These are phyloP conservation scores for Quercus agrifolia DNA, from an alignment of 306 rosid genomes.

Conservation along the genomic window DNA sequence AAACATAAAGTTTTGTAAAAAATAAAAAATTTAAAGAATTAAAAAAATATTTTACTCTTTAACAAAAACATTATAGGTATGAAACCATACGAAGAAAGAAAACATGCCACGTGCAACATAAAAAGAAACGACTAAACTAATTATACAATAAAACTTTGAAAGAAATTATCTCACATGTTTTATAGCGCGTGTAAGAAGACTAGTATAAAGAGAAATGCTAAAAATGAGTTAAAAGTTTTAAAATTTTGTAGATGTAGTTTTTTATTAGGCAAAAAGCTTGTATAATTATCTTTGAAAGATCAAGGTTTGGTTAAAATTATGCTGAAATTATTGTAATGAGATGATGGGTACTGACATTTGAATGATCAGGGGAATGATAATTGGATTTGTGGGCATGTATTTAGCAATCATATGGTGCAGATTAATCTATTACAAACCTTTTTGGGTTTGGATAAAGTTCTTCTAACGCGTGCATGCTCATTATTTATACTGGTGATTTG, in stretches of 20 bases:
- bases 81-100: neutral
- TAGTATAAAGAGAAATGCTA: neutral
- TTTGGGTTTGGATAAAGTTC: constrained; percentile 23
- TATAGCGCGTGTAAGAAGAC: neutral
- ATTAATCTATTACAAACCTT: constrained; percentile 7
- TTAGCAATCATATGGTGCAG: constrained; percentile 36
- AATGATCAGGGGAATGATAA: constrained; percentile 35
- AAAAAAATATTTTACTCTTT: neutral
- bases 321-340: neutral
- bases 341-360: constrained; percentile 20
- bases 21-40: neutral
- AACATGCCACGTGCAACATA: neutral
- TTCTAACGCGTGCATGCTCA: constrained; percentile 30
- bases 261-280: neutral
- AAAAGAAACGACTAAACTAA: neutral
- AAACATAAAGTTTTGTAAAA: neutral
- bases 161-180: neutral
- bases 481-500: constrained; percentile 2
- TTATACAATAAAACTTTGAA: neutral
- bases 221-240: neutral
- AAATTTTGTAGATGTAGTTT: neutral
- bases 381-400: constrained; percentile 14
- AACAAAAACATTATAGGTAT: neutral
- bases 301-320: neutral
- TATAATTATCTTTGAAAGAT: neutral